Conservation (phyloP, 169 alveolate genomes). For the Theileria luwenshuni region DNA sequence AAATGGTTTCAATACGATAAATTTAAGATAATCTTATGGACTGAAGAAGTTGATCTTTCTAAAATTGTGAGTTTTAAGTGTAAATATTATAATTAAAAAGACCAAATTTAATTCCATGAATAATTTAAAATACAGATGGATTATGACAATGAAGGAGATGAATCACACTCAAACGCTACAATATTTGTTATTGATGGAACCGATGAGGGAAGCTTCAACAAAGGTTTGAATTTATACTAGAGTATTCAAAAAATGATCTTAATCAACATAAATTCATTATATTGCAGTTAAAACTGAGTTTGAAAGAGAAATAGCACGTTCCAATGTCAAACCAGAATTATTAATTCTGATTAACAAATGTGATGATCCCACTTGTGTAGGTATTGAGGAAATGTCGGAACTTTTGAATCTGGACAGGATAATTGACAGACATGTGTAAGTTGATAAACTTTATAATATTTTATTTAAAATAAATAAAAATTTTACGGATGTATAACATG, state of each 20-base stretch:
- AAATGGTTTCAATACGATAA: constrained; percentile 37
- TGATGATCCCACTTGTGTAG: constrained; percentile 38
- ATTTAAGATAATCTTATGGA: constrained; percentile 40
- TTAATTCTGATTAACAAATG: constrained; percentile 49
- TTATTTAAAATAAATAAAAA: too few species aligned
- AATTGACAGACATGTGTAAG: constrained; percentile 53
- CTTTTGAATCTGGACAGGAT: constrained; percentile 33
- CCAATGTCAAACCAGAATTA: constrained; percentile 30
- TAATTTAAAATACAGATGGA: not conserved
- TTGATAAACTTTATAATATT: not conserved
- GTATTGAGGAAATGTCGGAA: constrained; percentile 42
- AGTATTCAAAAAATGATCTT: not conserved
- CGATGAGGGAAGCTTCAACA: constrained; percentile 1
- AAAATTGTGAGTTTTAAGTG: constrained; percentile 20
- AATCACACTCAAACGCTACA: constrained; percentile 23
- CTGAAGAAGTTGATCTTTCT: constrained; percentile 14
- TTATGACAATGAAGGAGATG: constrained; percentile 8
- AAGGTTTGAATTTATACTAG: not conserved
- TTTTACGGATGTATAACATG: not conserved
- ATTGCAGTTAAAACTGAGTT: constrained; percentile 26
- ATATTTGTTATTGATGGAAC: constrained; percentile 51
- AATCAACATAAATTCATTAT: not conserved
- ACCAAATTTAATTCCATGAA: too few species aligned
- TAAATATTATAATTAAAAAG: not conserved
- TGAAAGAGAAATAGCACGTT: constrained; percentile 5